These are phyloP conservation scores for Populus davidiana DNA, from an alignment of 345 rosid species.

Conservation along the genomic window DNA sequence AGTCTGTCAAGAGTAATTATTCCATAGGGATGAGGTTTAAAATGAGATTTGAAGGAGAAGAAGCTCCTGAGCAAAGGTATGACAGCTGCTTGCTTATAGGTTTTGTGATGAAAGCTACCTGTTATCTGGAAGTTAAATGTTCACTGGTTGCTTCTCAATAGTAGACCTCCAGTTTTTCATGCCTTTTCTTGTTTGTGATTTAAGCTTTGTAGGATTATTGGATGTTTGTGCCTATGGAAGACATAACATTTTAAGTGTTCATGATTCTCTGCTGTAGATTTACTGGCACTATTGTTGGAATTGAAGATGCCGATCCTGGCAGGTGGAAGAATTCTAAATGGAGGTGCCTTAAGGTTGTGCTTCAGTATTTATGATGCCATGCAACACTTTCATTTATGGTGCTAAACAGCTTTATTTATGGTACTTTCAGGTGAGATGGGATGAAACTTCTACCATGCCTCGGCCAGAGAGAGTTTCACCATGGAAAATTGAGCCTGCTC, in stretches of 20 bases:
- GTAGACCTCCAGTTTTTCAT: background rate
- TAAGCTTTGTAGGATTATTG: background rate
- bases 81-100: background rate
- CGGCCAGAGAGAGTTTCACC: constrained; percentile 57
- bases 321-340: constrained; percentile 60
- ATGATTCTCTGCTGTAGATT: constrained; percentile 27
- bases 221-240: background rate
- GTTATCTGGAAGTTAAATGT: background rate
- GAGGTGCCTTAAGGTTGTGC: constrained; percentile 55
- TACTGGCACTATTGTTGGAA: constrained; percentile 53
- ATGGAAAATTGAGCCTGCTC: constrained; percentile 50
- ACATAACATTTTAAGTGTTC: background rate
- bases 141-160: background rate
- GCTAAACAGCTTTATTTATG: background rate
- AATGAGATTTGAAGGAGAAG: constrained; percentile 61
- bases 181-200: background rate
- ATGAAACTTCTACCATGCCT: constrained; percentile 40
- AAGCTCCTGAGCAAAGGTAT: constrained; percentile 59
- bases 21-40: constrained; percentile 60
- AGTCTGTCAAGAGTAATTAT: constrained; percentile 35
- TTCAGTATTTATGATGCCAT: background rate
- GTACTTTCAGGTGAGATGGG: constrained; percentile 50
- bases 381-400: background rate
- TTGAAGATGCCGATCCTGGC: constrained; percentile 43
- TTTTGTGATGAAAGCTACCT: background rate